phyloP scores from a whole-genome alignment of 2,329 filamentous ascomycete species.

The Shiraia sp. region DNA sequence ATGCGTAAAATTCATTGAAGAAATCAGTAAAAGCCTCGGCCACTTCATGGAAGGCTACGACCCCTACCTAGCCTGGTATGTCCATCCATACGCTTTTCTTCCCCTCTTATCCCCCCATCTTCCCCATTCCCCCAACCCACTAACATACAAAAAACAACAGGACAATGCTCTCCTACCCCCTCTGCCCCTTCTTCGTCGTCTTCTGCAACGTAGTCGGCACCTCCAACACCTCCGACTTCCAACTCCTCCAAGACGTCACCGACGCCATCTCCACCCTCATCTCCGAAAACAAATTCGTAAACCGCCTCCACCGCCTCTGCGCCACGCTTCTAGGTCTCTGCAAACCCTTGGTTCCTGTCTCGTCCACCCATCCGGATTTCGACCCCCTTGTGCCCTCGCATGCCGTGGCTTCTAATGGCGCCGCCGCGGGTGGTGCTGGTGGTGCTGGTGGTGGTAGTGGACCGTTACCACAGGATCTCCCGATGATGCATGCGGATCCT shows the following conservation, averaged over 20 bases:
- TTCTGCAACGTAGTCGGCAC: conserved; percentile 45
- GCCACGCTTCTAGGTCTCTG: conserved; percentile 35
- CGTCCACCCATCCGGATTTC: background rate
- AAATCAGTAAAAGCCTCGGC: conserved; percentile 23
- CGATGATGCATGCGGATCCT: conserved; percentile 1
- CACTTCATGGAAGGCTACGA: conserved; percentile 38
- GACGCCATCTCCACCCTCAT: conserved; percentile 32
- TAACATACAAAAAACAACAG: conserved; percentile 17
- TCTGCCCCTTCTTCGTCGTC: conserved; percentile 41
- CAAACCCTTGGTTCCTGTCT: conserved; percentile 28
- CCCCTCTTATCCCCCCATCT: no score
- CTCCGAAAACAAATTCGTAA: conserved; percentile 35
- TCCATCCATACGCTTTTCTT: no score
- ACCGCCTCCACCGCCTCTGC: conserved; percentile 33
- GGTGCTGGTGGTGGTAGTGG: no score
- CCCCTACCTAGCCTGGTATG: conserved; percentile 36
- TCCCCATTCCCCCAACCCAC: no score
- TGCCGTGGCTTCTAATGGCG: background rate
- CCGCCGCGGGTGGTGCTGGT: no score
- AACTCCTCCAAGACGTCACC: conserved; percentile 35
- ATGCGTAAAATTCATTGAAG: conserved; percentile 30
- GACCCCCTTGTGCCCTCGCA: background rate
- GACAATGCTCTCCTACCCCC: conserved; percentile 40
- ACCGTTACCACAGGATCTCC: background rate
- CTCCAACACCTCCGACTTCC: conserved; percentile 33